These are phyloP conservation scores for Raffaelea arxii DNA, from an alignment of 2,329 filamentous ascomycete species.

Conservation along the genomic window DNA sequence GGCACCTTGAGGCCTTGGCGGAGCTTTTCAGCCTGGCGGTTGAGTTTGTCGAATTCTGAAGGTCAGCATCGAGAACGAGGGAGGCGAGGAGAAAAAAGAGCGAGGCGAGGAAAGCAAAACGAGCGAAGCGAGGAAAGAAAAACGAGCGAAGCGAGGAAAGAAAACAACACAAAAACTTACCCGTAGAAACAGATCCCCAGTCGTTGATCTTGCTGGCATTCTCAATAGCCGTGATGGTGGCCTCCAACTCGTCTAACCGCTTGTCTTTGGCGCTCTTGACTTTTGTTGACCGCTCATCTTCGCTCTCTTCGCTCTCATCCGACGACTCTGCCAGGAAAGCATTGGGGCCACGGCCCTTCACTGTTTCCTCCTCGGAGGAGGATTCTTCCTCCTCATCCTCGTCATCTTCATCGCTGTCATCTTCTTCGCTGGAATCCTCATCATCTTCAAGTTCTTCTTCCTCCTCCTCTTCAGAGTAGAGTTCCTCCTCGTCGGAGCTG, in stretches of 20 bases:
- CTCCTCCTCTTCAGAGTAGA: slow-evolving; percentile 71
- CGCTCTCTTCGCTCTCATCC: slow-evolving; percentile 71
- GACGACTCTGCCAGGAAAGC: slow-evolving; percentile 70
- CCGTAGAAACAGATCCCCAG: slow-evolving; percentile 85
- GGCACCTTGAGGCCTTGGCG: slow-evolving; percentile 68
- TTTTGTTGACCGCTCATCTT: slow-evolving; percentile 74
- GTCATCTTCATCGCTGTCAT: slow-evolving; percentile 44
- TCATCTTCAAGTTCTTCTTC: slow-evolving; percentile 52
- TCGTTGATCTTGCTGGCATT: slow-evolving; percentile 97
- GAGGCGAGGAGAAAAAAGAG: too few relatives aligned
- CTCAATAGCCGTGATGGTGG: slow-evolving; percentile 81
- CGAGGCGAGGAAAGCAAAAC: too few relatives aligned
- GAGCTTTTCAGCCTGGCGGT: slow-evolving; percentile 74
- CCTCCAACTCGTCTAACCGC: slow-evolving; percentile 85
- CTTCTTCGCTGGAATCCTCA: slow-evolving; percentile 53
- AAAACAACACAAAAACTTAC: too few relatives aligned
- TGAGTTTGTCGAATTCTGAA: slow-evolving; percentile 88
- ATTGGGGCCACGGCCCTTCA: slow-evolving; percentile 60
- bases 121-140: too few relatives aligned
- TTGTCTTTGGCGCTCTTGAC: slow-evolving; percentile 99
- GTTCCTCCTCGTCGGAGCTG: slow-evolving; percentile 92
- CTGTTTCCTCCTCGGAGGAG: slow-evolving; percentile 44
- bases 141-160: not conserved
- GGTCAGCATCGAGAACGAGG: not conserved
- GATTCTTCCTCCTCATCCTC: slow-evolving; percentile 28